These are phyloP conservation scores for Auricularia heimuer DNA, from an alignment of 768 basidiomycete species.

Conservation along the genomic window DNA sequence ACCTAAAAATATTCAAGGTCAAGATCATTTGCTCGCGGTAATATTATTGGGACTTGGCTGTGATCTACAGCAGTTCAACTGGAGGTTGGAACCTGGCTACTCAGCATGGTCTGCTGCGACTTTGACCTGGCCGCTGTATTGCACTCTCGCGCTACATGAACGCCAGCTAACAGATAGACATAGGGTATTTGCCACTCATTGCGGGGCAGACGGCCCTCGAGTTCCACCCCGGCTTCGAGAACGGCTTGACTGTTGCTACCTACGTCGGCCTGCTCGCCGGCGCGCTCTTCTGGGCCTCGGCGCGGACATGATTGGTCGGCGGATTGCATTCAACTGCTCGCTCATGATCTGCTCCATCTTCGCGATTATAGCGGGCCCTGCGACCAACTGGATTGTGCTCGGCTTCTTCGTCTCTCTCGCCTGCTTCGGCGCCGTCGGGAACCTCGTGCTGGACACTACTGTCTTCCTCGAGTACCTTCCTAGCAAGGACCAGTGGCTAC, in stretches of 20 bases:
- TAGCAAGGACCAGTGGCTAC: slow-evolving; percentile 31
- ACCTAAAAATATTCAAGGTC: too few species aligned
- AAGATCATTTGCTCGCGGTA: too few species aligned
- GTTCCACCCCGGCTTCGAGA: neutral
- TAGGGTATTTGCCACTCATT: neutral
- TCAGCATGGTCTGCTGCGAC: too few species aligned
- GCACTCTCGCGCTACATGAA: too few species aligned
- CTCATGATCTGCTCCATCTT: slow-evolving; percentile 45
- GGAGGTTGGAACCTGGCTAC: too few species aligned
- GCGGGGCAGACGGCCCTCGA: neutral
- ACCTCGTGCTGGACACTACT: slow-evolving; percentile 45
- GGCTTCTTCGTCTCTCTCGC: slow-evolving; percentile 34
- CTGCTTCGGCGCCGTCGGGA: slow-evolving; percentile 46
- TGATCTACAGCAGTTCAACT: too few species aligned
- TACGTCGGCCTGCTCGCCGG: slow-evolving; percentile 47
- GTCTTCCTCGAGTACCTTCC: slow-evolving; percentile 35
- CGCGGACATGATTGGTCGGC: slow-evolving; percentile 43
- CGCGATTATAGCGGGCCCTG: slow-evolving; percentile 39
- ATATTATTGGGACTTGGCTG: too few species aligned
- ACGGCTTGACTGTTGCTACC: slow-evolving; percentile 32
- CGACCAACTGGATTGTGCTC: slow-evolving; percentile 19
- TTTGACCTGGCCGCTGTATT: too few species aligned
- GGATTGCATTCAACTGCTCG: slow-evolving; percentile 43
- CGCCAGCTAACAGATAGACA: too few species aligned
- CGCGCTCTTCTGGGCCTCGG: slow-evolving; percentile 38